Evolutionary conservation across 495 filamentous ascomycete species (phyloP).

Genomic region (Barbatosphaeria neglecta): DNA sequence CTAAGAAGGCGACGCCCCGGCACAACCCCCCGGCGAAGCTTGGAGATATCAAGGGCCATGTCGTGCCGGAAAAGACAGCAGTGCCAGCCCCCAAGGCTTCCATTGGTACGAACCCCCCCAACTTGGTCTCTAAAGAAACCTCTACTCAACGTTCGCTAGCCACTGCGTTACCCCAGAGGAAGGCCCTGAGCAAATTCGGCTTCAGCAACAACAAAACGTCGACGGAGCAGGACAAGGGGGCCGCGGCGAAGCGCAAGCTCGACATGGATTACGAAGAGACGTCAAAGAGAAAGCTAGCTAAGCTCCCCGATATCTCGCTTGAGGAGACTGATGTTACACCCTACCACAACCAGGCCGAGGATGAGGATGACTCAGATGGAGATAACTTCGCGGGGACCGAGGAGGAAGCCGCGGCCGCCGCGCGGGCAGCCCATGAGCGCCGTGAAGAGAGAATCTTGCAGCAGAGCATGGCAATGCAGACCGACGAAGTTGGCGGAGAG

Average conservation of each 20-base stretch:
- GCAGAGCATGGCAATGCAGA: slow-evolving; percentile 36
- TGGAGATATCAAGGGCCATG: slow-evolving; percentile 18
- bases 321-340: slow-evolving; percentile 48
- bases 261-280: slow-evolving; percentile 83
- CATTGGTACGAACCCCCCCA: slow-evolving; percentile 1
- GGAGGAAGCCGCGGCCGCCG: slow-evolving; percentile 76
- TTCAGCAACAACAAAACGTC: slow-evolving; percentile 50
- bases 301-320: slow-evolving; percentile 63
- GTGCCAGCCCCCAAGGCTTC: neutral
- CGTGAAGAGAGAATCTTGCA: slow-evolving; percentile 36
- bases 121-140: slow-evolving; percentile 2
- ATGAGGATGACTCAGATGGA: slow-evolving; percentile 62
- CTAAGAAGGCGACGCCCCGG: slow-evolving; percentile 53
- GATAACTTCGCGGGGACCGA: slow-evolving; percentile 68
- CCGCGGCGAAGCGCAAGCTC: slow-evolving; percentile 56
- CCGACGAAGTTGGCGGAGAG: slow-evolving; percentile 36
- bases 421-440: slow-evolving; percentile 53
- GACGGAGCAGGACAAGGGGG: slow-evolving; percentile 54
- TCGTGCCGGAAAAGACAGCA: slow-evolving; percentile 27
- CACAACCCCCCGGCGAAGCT: slow-evolving; percentile 25
- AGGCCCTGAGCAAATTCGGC: slow-evolving; percentile 65
- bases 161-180: slow-evolving; percentile 23
- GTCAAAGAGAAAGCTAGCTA: slow-evolving; percentile 74
- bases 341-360: slow-evolving; percentile 48
- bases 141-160: slow-evolving; percentile 13